Evolutionary conservation across 306 rosid genomes (phyloP).

Genomic region (Cucurbita argyrosperma): DNA sequence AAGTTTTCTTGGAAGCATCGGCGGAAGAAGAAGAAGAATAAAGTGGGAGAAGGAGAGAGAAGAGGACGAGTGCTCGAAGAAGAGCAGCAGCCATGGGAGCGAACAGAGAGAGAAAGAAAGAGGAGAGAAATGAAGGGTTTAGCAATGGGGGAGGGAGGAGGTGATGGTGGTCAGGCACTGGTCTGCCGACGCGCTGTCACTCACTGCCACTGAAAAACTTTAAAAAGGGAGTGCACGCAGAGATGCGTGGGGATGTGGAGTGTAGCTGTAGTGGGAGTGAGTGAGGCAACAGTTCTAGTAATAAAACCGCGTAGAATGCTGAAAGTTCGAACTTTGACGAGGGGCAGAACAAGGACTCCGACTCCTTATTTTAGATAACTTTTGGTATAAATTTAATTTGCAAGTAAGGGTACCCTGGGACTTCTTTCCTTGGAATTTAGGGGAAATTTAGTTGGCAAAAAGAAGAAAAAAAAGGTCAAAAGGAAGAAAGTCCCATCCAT

Average conservation of each 20-base stretch:
- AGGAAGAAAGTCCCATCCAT: background rate
- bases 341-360: background rate
- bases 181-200: background rate
- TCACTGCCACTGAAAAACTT: background rate
- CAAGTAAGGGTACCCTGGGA: background rate
- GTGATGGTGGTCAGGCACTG: background rate
- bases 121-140: conserved; percentile 1
- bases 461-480: background rate
- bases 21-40: conserved; percentile 3
- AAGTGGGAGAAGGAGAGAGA: background rate
- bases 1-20: conserved; percentile 19
- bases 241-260: background rate
- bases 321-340: background rate
- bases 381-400: background rate
- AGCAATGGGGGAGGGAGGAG: background rate
- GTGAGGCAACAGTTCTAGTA: background rate
- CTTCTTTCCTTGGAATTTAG: background rate
- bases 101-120: conserved; percentile 26
- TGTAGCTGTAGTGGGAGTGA: background rate
- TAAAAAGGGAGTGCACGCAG: conserved; percentile 1
- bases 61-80: background rate
- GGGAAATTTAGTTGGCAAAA: conserved; percentile 1
- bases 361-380: background rate
- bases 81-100: conserved; percentile 9
- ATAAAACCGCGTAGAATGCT: background rate